Percentiles rank a stretch among this genome's conserved stretches.
Evolutionary conservation across 208 protist species (phyloP).

Genomic region (Herpetomonas tarakana): DNA sequence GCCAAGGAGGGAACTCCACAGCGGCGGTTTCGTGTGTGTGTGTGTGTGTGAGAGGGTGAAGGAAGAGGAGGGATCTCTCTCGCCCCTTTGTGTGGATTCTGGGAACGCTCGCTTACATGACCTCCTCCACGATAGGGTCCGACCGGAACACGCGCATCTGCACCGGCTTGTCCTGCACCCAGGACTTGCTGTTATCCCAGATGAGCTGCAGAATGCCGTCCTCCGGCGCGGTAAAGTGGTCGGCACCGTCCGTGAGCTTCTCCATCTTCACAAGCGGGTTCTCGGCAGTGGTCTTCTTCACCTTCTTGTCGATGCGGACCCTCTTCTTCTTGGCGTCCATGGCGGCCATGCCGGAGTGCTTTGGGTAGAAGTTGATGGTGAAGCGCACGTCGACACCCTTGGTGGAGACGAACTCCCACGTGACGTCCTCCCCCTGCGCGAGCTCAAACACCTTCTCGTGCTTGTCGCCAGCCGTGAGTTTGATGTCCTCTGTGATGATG

Average conservation of each 20-base stretch:
- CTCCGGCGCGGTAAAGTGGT: constrained; percentile 18
- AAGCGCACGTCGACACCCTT: constrained; percentile 42
- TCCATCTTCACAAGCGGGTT: constrained; percentile 39
- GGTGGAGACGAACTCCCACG: constrained; percentile 57
- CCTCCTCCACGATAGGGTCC: constrained; percentile 13
- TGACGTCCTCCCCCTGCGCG: constrained; percentile 38
- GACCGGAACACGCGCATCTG: constrained; percentile 33
- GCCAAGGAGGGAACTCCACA: too few relatives aligned
- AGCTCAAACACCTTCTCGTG: constrained; percentile 49
- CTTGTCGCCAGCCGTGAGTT: constrained; percentile 32
- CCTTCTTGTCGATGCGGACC: constrained; percentile 31
- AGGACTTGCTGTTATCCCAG: constrained; percentile 25
- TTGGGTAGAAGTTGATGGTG: constrained; percentile 37
- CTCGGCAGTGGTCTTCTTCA: constrained; percentile 28
- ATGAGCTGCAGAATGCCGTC: constrained; percentile 25
- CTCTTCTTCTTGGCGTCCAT: constrained; percentile 19
- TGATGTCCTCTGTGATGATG: constrained; percentile 49
- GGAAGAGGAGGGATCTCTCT: constrained; percentile 3
- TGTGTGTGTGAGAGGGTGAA: constrained; percentile 1
- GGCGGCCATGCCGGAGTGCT: constrained; percentile 25
- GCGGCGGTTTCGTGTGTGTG: too few relatives aligned
- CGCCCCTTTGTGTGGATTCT: too few relatives aligned
- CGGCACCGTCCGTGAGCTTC: constrained; percentile 36
- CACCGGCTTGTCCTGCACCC: constrained; percentile 20
- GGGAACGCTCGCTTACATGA: too few relatives aligned